A percentile compares a stretch with the other conserved stretches of the same genome.
Evolutionary conservation across 1,284 basidiomycete species (phyloP).

Genomic region (Cystobasidiaceae sp.): DNA sequence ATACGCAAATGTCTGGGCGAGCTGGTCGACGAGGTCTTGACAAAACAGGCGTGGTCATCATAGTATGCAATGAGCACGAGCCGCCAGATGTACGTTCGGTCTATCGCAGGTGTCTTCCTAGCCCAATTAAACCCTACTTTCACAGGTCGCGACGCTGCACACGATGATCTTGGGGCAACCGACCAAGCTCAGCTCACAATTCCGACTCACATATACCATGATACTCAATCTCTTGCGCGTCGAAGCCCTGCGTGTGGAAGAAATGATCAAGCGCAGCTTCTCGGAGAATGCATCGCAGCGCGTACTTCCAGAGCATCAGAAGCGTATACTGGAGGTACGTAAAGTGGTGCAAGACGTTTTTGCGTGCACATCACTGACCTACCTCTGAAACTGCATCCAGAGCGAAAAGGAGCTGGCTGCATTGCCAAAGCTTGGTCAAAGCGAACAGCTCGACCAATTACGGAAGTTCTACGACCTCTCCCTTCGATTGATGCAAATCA

Average conservation of each 20-base stretch:
- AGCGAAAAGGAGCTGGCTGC: slow-evolving; percentile 66
- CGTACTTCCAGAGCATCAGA: slow-evolving; percentile 86
- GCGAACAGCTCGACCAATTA: slow-evolving; percentile 55
- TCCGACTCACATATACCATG: slow-evolving; percentile 99
- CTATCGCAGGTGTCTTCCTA: too few relatives aligned
- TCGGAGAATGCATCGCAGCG: slow-evolving; percentile 95
- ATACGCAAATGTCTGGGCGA: slow-evolving; percentile 96
- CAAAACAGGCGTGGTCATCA: slow-evolving; percentile 90
- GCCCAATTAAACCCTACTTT: neutral
- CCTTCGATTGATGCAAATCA: slow-evolving; percentile 60
- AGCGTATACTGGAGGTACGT: slow-evolving; percentile 50
- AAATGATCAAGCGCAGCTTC: slow-evolving; percentile 99
- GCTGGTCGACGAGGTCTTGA: slow-evolving; percentile 95
- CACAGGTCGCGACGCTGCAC: slow-evolving; percentile 64
- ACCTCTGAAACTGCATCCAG: slow-evolving; percentile 49
- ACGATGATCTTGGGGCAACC: slow-evolving; percentile 92
- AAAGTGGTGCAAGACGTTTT: neutral
- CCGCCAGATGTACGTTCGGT: slow-evolving; percentile 65
- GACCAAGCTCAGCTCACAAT: slow-evolving; percentile 90
- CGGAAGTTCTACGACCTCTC: slow-evolving; percentile 72
- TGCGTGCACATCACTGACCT: neutral
- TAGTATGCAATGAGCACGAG: slow-evolving; percentile 70
- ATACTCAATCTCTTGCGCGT: slow-evolving; percentile 94
- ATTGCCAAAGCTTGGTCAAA: slow-evolving; percentile 61
- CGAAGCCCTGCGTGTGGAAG: slow-evolving; percentile 92